Base-by-base conservation (phyloP, 2,329 filamentous ascomycete species). In the Calcarisporium arbuscula region DNA sequence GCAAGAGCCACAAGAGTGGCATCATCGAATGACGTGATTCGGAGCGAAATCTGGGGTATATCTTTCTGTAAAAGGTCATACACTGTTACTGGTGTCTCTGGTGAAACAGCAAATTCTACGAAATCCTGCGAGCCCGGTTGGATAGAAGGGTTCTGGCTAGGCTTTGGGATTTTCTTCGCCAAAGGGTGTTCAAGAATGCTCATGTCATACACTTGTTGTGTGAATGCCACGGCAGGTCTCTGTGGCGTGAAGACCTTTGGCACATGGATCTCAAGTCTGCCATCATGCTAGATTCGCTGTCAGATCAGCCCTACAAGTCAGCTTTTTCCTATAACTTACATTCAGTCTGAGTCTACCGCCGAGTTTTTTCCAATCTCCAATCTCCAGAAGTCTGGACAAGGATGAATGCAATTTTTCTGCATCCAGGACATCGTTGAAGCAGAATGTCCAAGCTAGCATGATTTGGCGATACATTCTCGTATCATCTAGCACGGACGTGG, bases 351-450 rank as follows among this genome's bases (percentile, higher is more conserved):
- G 41, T 5, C 67, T 56, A 6, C 64, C 68, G 0, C 64, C 67
- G 2, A 72, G 42, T 39, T 66, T 67, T 19, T 54, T 56, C 68
- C 67, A 72, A 21, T 62, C 62, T 1, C 59, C 62, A 7, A 56
- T 59, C 10, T 62, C 52, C 7, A 71, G 41, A 11, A 72, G 46
- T 11, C 42, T 47, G 8, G 50, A 46, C 2, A 72, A 47, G 1
- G 64, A 46, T 5, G 28, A 34, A 3, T 51, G 48, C 2, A 72
- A 51, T 28, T 52, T 63, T 0, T 59, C 43, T 0, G 56, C 42
- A 36, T 72, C 65, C 4, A 72, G 55, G 2, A 68, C 62, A 38
- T 66, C 61, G 38, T 71, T 60, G 42, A 70, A 72, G 5, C 53
- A 50, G 19, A 69, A 50, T 1, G 57, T 56, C n/a, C n/a, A n/a